Evolutionary conservation across 1,284 basidiomycete species (phyloP), one percentile per base, ranked within the genome.

Genomic region (Megacollybia platyphylla): DNA sequence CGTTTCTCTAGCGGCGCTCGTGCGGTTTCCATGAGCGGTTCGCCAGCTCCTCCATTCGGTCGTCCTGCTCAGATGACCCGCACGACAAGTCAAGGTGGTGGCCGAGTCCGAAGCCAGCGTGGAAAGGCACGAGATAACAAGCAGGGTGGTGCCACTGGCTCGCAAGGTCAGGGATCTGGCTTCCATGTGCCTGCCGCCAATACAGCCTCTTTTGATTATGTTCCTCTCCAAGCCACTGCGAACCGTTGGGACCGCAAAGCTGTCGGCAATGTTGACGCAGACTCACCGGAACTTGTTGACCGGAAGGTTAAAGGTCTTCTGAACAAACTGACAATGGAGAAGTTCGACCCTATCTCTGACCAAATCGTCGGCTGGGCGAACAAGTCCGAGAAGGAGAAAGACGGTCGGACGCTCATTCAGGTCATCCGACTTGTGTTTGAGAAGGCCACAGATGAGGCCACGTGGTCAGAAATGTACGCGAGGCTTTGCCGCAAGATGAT

Each of bases 401-500:
- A 97, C 57, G 93, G 92, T 3, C 77, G 87, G 48, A 96, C 92
- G 1, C 76, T 97, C 53, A 90, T 93, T 52, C 88, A 93, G 55
- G 93, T 97, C 57, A 97, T 96, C 64, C 81, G 84, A 51, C 81
- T 97, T 43, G 88, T 97, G 37, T 97, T 97, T 61, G 92, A 97
- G 62, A 94, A 94, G 71, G 92, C 92, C 3, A 96, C 88, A 17
- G 89, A 94, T 62, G 92, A 97, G 63, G 89, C 89, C 11, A 79
- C 83, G 30, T 96, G 88, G 85, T 92, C 87, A 7, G 87, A 90
- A 68, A 96, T 97, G 88, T 97, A 97, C 60, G 94, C 94, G 24
- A 80, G 86, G 41, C 70, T 98, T 38, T 97, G 92, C 59, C 74
- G 88, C 49, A 91, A 92, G 73, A 85, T 97, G 73, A 86, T 91